These are phyloP conservation scores for Myxozyma vanderwaltii DNA, from an alignment of 805 yeast species.

Conservation along the genomic window DNA sequence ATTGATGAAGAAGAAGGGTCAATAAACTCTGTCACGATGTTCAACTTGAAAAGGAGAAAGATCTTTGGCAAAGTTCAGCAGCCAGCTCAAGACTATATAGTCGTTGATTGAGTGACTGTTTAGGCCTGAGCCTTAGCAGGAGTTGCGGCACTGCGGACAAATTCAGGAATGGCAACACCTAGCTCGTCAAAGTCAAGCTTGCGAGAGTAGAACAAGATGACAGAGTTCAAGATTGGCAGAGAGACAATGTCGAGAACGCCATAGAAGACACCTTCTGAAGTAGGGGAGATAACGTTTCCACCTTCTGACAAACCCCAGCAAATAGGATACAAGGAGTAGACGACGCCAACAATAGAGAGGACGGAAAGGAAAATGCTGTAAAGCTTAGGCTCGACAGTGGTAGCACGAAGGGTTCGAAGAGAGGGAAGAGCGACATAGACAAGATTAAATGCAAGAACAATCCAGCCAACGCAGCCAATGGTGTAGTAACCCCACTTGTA, in stretches of 20 bases:
- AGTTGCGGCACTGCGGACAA: not conserved
- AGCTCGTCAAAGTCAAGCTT: conserved; percentile 35
- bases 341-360: not conserved
- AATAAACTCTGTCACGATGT: too few relatives aligned
- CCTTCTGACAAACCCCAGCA: conserved; percentile 62
- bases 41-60: too few relatives aligned
- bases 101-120: too few relatives aligned
- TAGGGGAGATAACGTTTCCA: conserved; percentile 62
- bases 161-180: conserved; percentile 32
- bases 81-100: too few relatives aligned
- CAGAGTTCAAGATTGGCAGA: conserved; percentile 41
- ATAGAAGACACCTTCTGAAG: conserved; percentile 60
- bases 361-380: conserved; percentile 2
- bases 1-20: too few relatives aligned
- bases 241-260: conserved; percentile 58
- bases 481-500: conserved; percentile 74
- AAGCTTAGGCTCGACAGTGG: conserved; percentile 19
- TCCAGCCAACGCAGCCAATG: conserved; percentile 52
- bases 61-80: too few relatives aligned
- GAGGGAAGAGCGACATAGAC: conserved; percentile 15
- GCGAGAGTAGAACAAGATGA: conserved; percentile 31
- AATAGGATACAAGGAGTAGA: conserved; percentile 49
- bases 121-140: conserved; percentile 2
- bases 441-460: conserved; percentile 36
- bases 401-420: conserved; percentile 19